Evolutionary conservation across 345 rosid genomes (phyloP), one percentile per base, ranked within the genome.

Genomic region (Populus simonii): DNA sequence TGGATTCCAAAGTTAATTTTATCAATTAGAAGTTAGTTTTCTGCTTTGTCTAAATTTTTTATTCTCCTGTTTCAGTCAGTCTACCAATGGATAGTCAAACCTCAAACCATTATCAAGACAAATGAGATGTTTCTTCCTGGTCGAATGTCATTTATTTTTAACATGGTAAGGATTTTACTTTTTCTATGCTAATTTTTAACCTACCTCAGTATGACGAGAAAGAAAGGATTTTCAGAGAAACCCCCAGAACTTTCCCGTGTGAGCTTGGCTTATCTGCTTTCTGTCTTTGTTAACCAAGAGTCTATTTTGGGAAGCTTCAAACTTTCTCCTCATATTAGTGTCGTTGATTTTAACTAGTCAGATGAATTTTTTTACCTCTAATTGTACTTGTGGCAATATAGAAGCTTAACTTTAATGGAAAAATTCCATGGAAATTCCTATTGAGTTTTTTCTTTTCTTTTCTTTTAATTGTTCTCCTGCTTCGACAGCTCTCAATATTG

Each of bases 51-150:
- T 61, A 80, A 31, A 53, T 71, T 27, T 65, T 59, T 75, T 70
- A 39, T 70, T 66, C 79, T 38, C 31, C 1, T 81, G 23, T 83
- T 84, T 65, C 91, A 95, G 99, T 91, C 98, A 2, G 93, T 93
- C 55, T 95, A 95, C 80, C 92, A 93, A 76, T 92, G 92, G 89
- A 95, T 91, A 61, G 98, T 95, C 76, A 93, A 93, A 88, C 99
- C 96, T 41, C 96, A 96, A 82, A 85, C 93, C 43, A 73, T 86
- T 75, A 81, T 86, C 80, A 96, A 96, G 93, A 85, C 99, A 71
- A 96, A 90, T 84, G 98, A 96, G 86, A 87, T 96, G 94, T 96
- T 96, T 84, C 94, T 93, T 79, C 98, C 98, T 18, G 99, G 99
- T 67, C 89, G 96, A 80, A 92, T 96, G 91, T 76, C 97, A 72